Evolutionary conservation across 208 protist species (phyloP), one percentile per base, ranked within the genome.

Genomic region (Naegleria lovaniensis): DNA sequence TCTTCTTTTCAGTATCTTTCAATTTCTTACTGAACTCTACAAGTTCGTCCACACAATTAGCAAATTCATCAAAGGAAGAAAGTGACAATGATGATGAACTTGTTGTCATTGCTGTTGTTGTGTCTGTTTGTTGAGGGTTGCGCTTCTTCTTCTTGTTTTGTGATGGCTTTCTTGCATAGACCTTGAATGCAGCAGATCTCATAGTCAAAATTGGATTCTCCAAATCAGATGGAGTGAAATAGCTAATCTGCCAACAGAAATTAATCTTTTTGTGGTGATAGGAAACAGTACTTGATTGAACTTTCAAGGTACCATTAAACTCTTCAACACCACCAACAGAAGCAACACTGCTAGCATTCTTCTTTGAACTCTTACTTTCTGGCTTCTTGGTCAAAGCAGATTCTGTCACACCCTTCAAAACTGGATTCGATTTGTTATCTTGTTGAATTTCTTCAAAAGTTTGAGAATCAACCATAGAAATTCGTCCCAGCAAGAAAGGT

Each of bases 211-310:
- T 55, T 25, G 83, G 40, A 55, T 55, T 87, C 13, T 87, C 40
- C 5, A 87, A 11, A 36, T 87, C 83, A 55, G 6, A 22, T 29
- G 83, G 83, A 0, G 25, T 5, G 55, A 29, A 55, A 29, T 55
- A 55, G 55, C 16, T 55, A 55, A 87, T 87, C 40, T 87, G 40
- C 83, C 83, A 87, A 87, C 83, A 87, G n/a, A 87, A 87, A 29
- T 87, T 36, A 38, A 13, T 55, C 29, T 87, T 87, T 55, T 87
- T 87, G 40, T 87, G 36, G 29, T 87, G 40, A 55, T 87, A 55
- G 36, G 41, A 29, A 7, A 43, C 5, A 87, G 19, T 36, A 87
- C n/a, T 55, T 36, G 22, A 55, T 87, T 87, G 83, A 48, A 7
- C 5, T 36, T 87, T 87, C 40, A 87, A 36, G 36, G 55, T 41